A percentile compares a stretch with the other conserved stretches of the same genome.
Evolutionary conservation across 257 asterid genomes (phyloP).

Genomic region (Coffea canephora): DNA sequence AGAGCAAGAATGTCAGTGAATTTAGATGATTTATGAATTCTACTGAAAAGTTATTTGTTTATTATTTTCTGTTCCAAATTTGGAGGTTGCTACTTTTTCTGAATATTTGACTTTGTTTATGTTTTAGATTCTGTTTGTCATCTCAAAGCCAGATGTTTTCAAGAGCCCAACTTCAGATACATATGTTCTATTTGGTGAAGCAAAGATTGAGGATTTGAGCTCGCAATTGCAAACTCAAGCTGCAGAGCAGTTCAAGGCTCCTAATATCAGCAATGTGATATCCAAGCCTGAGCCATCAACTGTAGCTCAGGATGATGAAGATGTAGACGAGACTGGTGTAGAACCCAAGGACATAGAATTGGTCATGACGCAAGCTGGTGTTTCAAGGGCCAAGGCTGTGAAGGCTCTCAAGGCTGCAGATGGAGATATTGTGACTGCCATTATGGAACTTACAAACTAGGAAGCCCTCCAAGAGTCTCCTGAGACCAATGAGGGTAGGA

Average conservation of each 20-base stretch:
- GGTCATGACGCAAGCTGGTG: conserved; percentile 72
- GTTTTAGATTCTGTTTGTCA: conserved; percentile 33
- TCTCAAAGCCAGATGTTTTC: conserved; percentile 70
- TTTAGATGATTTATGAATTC: not conserved
- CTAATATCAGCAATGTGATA: conserved; percentile 33
- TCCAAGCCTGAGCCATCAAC: conserved; percentile 57
- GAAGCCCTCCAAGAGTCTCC: not conserved
- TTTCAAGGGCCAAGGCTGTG: conserved; percentile 57
- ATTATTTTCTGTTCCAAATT: not conserved
- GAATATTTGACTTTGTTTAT: too few relatives aligned
- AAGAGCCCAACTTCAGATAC: conserved; percentile 74
- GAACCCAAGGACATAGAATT: conserved; percentile 72
- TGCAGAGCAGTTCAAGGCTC: conserved; percentile 61
- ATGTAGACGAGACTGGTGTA: conserved; percentile 61
- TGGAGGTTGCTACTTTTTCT: too few relatives aligned
- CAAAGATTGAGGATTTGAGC: conserved; percentile 52
- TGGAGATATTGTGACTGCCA: conserved; percentile 71
- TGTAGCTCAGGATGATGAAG: conserved; percentile 58
- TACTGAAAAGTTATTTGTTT: not conserved
- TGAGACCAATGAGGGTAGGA: too few relatives aligned
- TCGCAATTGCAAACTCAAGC: conserved; percentile 65
- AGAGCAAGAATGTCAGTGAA: not conserved
- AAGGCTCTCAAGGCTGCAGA: conserved; percentile 65
- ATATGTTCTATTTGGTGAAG: conserved; percentile 24
- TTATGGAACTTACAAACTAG: conserved; percentile 72